Percentiles rank a stretch among this genome's conserved stretches.
phyloP scores from a whole-genome alignment of 2,329 filamentous ascomycete species.

The Hymenotorrendiella dingleyae region DNA sequence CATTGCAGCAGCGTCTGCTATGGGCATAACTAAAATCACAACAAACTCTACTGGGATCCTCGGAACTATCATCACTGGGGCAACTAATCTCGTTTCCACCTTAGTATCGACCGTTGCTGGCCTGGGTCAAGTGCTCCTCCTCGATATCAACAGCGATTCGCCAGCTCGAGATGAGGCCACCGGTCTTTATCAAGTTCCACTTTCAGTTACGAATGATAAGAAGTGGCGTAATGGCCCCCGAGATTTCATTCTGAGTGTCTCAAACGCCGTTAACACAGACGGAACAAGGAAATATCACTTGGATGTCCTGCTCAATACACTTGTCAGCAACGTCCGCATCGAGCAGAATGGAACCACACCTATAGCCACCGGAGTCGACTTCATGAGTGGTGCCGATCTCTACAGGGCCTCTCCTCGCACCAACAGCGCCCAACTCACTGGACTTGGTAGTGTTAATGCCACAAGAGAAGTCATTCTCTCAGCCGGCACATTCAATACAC shows the following conservation, averaged over 20 bases:
- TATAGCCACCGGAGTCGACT: constrained; percentile 38
- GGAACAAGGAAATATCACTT: constrained; percentile 17
- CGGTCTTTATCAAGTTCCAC: constrained; percentile 21
- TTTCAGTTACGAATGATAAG: constrained; percentile 14
- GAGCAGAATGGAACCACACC: constrained; percentile 27
- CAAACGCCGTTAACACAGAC: constrained; percentile 14
- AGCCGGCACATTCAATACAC: constrained; percentile 40
- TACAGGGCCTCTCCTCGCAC: constrained; percentile 39
- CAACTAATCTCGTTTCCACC: constrained; percentile 6
- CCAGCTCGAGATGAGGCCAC: too few relatives aligned
- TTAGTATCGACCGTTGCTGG: constrained; percentile 14
- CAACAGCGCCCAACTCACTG: constrained; percentile 36
- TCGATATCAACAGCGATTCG: constrained; percentile 9
- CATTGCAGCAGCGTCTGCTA: constrained; percentile 10
- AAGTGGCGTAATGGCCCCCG: constrained; percentile 20
- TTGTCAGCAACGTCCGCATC: constrained; percentile 38
- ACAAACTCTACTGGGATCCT: too few relatives aligned
- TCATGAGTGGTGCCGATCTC: constrained; percentile 35
- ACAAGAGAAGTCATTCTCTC: constrained; percentile 41
- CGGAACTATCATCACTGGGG: constrained; percentile 5
- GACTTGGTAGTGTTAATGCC: constrained; percentile 26
- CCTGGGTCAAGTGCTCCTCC: too few relatives aligned
- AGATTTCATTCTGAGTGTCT: constrained; percentile 22
- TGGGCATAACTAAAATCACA: constrained; percentile 5
- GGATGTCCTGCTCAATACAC: constrained; percentile 16